Base-by-base conservation (phyloP, 139 green algal species). In the Tetradesmus obliquus region DNA sequence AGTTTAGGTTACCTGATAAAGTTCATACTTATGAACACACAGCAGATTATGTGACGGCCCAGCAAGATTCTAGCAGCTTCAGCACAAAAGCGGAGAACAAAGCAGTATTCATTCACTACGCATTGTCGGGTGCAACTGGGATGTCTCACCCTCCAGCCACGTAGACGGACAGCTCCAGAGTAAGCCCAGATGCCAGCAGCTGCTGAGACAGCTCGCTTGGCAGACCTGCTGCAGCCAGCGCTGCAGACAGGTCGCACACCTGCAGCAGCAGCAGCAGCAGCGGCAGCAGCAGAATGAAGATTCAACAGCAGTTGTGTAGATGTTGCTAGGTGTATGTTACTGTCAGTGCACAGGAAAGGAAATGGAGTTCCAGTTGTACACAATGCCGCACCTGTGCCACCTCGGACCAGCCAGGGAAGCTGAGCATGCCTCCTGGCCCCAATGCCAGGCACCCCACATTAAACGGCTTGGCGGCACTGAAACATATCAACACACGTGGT, bases 381-480 rank as follows among this genome's bases (percentile, higher is more conserved):
- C 60, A 72, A 72, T 13, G 10, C 10, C 10, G 12, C 9, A 79
- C 84, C 60, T 89, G 84, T 6, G 84, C 58, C 55, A 91, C 60
- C 57, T 91, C 88, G 57, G 55, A 82, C 88, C 88, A 84, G 3
- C 19, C 13, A 13, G 15, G 54, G 79, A 19, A 84, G 32, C 32
- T 60, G 3, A 54, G 79, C n/a, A 90, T n/a, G n/a, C 86, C 12
- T 13, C 62, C 71, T 9, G 84, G 84, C 2, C 84, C 86, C 2
- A 58, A 66, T 13, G 88, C 88, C 62, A 91, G 51, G 88, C 88
- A 91, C 57, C 88, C 88, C 0, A 91, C 58, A 20, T 55, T 85
- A 58, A 91, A 91, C 3, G 88, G 88, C 79, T 85, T 85, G 24
- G 81, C 6, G 55, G 88, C 15, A 45, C 32, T 45, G 32, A 45